Evolutionary conservation across 306 rosid genomes (phyloP).

Genomic region (Comarum palustre): DNA sequence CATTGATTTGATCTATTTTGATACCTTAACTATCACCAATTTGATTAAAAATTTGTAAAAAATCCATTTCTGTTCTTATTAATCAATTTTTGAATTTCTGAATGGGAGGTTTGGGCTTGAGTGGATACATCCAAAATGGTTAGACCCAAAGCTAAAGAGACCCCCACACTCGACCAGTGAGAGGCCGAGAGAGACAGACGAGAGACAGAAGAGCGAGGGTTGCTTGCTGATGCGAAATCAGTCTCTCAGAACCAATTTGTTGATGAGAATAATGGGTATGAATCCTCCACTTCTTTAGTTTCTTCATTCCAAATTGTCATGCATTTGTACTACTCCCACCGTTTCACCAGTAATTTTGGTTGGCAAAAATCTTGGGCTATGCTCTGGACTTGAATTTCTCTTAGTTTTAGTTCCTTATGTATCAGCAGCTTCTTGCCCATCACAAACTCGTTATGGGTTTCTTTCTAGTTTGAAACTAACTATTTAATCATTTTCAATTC

Average conservation of each 20-base stretch:
- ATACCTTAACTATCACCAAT: too few species aligned
- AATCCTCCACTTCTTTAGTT: not conserved
- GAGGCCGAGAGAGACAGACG: not conserved
- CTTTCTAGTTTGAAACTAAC: not conserved
- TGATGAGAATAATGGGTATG: not conserved
- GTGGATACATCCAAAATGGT: not conserved
- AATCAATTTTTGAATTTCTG: too few species aligned
- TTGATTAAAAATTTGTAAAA: too few species aligned
- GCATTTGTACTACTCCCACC: not conserved
- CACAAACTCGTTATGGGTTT: not conserved
- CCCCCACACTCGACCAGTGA: not conserved
- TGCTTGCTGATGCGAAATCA: conserved; percentile 14
- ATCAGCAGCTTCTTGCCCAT: conserved; percentile 1
- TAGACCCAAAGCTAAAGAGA: not conserved
- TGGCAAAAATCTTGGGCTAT: not conserved
- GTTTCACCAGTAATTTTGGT: not conserved
- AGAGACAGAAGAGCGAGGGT: not conserved
- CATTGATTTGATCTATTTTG: too few species aligned
- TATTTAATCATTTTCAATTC: not conserved
- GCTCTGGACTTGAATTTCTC: not conserved
- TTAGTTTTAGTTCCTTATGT: not conserved
- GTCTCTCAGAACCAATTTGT: not conserved
- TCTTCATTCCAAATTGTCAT: not conserved
- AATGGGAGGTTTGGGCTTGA: not conserved
- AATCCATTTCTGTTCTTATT: too few species aligned